Base-by-base conservation (phyloP, 768 basidiomycete genomes). In the Suillus ampliporus region DNA sequence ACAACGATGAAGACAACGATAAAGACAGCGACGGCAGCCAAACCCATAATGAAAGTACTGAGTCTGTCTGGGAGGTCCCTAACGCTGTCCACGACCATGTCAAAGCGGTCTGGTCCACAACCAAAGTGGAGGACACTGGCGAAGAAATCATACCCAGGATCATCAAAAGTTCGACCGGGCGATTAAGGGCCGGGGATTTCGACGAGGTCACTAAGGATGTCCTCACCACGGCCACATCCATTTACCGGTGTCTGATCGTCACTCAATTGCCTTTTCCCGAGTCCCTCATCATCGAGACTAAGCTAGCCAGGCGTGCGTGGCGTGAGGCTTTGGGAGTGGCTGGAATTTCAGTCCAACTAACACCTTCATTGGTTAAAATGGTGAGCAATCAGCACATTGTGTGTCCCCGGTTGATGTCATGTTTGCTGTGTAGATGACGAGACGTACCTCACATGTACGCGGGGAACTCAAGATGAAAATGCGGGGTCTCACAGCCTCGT, bases 231-330 rank as follows among this genome's bases (percentile, higher is more conserved):
- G 70, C 74, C 28, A 64, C 51, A 8, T 50, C 43, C 0, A 31
- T 31, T 31, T 31, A 31, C 31, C 31, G 31, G 31, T 31, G 31
- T 31, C 31, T 31, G 6, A 31, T 73, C 34, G 66, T 60, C n/a
- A 69, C 68, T 4, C 28, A 56, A 2, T 59, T 64, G 13, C 67
- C 65, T 19, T 76, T 69, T 52, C 73, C 72, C 9, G 67, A 70
- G 21, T n/a, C 61, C 19, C 26, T 35, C 10, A 37, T 53, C 35
- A 46, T 56, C 21, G 52, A 61, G 52, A 54, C 52, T 17, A 26
- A 47, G 53, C 21, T 61, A 10, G 61, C 61, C 10, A 23, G 46
- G 44, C 51, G 56, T 13, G 41, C 37, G 15, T 61, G 61, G 52
- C 14, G 19, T 8, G 31, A 56, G n/a, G 40, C 51, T 31, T 60